Percentiles rank a stretch among this genome's conserved stretches.
phyloP scores from a whole-genome alignment of 495 filamentous ascomycete species.

The Bacidia rubella region DNA sequence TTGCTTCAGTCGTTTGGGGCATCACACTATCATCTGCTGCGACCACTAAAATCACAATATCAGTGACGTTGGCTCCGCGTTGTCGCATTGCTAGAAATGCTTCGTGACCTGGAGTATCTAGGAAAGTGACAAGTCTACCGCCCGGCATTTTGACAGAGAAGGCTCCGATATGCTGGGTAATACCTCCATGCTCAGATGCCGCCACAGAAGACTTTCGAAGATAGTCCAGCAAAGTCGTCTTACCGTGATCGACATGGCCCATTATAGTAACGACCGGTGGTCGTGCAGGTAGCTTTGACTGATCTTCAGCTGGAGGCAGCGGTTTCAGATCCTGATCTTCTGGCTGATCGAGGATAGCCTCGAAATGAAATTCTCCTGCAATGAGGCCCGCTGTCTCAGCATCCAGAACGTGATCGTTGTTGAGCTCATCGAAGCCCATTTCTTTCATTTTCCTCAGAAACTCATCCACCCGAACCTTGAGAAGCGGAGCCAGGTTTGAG shows the following conservation, averaged over 20 bases:
- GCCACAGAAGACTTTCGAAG: conserved; percentile 86
- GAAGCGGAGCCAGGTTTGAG: conserved; percentile 61
- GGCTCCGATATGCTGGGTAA: conserved; percentile 98
- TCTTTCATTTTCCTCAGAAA: conserved; percentile 64
- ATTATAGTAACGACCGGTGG: conserved; percentile 98
- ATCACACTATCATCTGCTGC: conserved; percentile 97
- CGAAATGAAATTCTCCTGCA: conserved; percentile 84
- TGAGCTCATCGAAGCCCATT: conserved; percentile 74
- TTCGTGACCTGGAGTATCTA: conserved; percentile 93
- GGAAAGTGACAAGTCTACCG: conserved; percentile 84
- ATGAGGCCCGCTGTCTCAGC: conserved; percentile 83
- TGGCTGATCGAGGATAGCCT: conserved; percentile 65
- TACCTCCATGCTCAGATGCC: conserved; percentile 85
- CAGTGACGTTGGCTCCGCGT: conserved; percentile 88
- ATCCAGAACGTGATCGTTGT: conserved; percentile 68
- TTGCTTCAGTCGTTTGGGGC: conserved; percentile 91
- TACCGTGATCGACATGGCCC: conserved; percentile 98
- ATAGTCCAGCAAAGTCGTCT: conserved; percentile 92
- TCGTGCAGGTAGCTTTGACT: conserved; percentile 51
- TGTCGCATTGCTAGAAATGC: conserved; percentile 94
- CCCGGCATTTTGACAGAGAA: conserved; percentile 81
- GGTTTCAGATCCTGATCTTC: conserved; percentile 59
- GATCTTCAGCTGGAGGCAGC: conserved; percentile 54
- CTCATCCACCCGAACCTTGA: conserved; percentile 56
- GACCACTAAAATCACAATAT: conserved; percentile 92